These are phyloP conservation scores for Aspergillus ellipticus DNA, from an alignment of 495 filamentous ascomycete species.

Conservation along the genomic window DNA sequence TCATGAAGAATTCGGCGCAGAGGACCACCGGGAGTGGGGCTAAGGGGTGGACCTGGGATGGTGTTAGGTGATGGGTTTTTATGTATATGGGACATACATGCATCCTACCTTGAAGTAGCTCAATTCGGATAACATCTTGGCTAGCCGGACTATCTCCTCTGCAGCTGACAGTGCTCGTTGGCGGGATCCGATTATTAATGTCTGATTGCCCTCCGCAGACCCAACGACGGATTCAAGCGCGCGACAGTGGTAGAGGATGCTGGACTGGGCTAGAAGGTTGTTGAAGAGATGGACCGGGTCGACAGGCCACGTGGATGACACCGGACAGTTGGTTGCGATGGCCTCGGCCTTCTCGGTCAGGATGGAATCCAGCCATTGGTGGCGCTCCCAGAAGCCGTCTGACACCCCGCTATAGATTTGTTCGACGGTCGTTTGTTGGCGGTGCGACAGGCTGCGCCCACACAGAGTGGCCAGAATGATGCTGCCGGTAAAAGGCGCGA, in stretches of 20 bases:
- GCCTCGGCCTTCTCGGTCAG: constrained; percentile 27
- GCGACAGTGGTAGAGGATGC: constrained; percentile 31
- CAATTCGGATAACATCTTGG: constrained; percentile 38
- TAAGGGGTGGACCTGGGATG: not conserved
- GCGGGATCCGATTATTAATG: not conserved
- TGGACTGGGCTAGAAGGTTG: constrained; percentile 37
- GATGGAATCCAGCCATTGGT: constrained; percentile 42
- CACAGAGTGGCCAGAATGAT: constrained; percentile 42
- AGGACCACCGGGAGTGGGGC: not conserved
- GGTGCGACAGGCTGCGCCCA: constrained; percentile 40
- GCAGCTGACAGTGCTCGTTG: constrained; percentile 22
- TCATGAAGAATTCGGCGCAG: not conserved
- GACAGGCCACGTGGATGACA: constrained; percentile 14
- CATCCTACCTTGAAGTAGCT: constrained; percentile 32
- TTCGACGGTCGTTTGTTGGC: constrained; percentile 23
- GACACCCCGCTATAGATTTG: constrained; percentile 6
- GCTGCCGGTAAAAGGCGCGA: constrained; percentile 43
- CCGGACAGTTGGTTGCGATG: not conserved
- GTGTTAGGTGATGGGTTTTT: not conserved
- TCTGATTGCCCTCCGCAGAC: not conserved
- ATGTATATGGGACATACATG: not conserved
- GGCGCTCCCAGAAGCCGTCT: constrained; percentile 37
- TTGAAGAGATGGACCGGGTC: constrained; percentile 41
- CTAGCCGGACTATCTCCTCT: constrained; percentile 36
- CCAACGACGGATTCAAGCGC: not conserved